phyloP scores from a whole-genome alignment of 106 monocot species.

The Hemerocallis citrina region DNA sequence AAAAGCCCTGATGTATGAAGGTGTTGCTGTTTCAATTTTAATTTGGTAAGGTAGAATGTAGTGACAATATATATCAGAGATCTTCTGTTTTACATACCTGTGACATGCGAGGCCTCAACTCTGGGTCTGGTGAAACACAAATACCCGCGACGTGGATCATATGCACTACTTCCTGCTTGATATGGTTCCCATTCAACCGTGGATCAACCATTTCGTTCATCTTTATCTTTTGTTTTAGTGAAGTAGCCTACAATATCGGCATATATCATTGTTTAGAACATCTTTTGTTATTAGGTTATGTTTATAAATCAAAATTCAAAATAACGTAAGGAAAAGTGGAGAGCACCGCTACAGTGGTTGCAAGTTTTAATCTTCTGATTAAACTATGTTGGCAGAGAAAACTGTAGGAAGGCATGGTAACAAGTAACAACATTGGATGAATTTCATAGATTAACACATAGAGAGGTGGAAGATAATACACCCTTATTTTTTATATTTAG shows the following conservation, averaged over 20 bases:
- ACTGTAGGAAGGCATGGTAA: no score
- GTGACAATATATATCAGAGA: no score
- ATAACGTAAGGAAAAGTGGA: no score
- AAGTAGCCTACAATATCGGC: background rate
- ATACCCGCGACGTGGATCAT: conserved; percentile 15
- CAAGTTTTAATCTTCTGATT: background rate
- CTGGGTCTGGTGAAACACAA: conserved; percentile 18
- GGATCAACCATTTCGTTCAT: conserved; percentile 2
- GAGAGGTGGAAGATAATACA: no score
- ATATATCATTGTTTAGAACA: background rate
- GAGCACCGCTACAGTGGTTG: background rate
- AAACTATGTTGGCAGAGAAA: background rate
- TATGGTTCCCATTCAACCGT: conserved; percentile 8
- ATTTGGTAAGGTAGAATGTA: no score
- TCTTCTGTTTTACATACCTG: conserved; percentile 9
- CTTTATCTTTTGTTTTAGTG: background rate
- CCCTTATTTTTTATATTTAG: no score
- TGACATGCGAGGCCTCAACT: conserved; percentile 26
- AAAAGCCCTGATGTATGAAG: no score
- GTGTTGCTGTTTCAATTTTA: no score
- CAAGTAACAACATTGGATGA: no score
- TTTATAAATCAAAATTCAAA: background rate
- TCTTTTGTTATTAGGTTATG: background rate
- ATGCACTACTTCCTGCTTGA: background rate
- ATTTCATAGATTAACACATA: no score